These are phyloP conservation scores for Debaryomyces prosopidis DNA, from an alignment of 805 yeast genomes.

Conservation along the genomic window DNA sequence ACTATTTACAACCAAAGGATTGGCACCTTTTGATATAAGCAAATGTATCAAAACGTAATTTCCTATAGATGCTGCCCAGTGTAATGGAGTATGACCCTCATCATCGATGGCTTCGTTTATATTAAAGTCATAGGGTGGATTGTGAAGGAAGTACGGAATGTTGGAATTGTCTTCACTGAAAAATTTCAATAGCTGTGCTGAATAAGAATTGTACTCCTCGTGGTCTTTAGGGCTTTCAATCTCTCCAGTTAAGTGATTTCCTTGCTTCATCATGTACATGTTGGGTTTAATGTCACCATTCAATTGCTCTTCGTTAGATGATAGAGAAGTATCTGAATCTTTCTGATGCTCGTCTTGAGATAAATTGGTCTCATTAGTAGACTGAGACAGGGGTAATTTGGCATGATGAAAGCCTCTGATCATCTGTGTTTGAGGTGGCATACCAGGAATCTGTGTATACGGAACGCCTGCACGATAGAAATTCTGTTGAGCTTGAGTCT, in stretches of 20 bases:
- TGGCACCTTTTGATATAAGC: conserved; percentile 73
- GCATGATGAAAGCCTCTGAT: conserved; percentile 19
- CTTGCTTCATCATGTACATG: background rate
- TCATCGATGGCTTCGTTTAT: conserved; percentile 82
- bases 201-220: conserved; percentile 43
- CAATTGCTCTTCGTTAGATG: conserved; percentile 26
- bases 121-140: conserved; percentile 66
- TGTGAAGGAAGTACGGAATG: conserved; percentile 64
- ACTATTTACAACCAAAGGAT: conserved; percentile 50
- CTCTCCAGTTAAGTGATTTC: conserved; percentile 2
- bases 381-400: conserved; percentile 28
- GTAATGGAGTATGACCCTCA: conserved; percentile 92
- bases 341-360: conserved; percentile 39
- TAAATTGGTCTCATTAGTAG: conserved; percentile 47
- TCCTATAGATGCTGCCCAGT: conserved; percentile 98
- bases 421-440: conserved; percentile 17
- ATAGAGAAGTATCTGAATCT: conserved; percentile 43
- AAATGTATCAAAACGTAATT: conserved; percentile 74
- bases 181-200: conserved; percentile 40
- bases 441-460: conserved; percentile 7
- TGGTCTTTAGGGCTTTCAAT: conserved; percentile 43
- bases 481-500: conserved; percentile 17
- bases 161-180: conserved; percentile 43
- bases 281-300: conserved; percentile 4
- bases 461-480: conserved; percentile 15